Conservation (phyloP, 164 flowering plant genomes). For the Vitis amurensis region DNA sequence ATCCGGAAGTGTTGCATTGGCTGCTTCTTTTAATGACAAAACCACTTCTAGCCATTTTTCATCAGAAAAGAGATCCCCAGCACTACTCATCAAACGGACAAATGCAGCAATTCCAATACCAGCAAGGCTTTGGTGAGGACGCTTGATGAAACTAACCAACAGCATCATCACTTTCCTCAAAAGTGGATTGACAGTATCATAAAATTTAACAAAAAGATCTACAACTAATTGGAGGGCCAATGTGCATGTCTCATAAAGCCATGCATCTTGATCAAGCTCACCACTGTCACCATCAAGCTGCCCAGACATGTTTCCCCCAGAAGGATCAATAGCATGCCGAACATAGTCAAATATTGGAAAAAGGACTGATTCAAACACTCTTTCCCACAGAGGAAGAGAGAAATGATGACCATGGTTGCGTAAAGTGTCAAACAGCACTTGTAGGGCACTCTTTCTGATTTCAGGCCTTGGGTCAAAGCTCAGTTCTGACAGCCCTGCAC, state of each 20-base stretch:
- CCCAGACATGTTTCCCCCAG: slow-evolving; percentile 51
- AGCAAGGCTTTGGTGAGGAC: slow-evolving; percentile 98
- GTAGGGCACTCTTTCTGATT: slow-evolving; percentile 82
- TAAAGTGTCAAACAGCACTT: slow-evolving; percentile 88
- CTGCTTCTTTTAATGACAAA: slow-evolving; percentile 76
- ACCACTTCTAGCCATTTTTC: slow-evolving; percentile 97
- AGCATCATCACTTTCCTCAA: slow-evolving; percentile 73
- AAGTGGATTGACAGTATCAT: slow-evolving; percentile 86
- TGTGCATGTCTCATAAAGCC: slow-evolving; percentile 99
- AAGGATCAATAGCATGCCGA: slow-evolving; percentile 92
- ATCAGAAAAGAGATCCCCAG: slow-evolving; percentile 85
- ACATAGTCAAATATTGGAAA: slow-evolving; percentile 98
- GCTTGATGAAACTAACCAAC: slow-evolving; percentile 83
- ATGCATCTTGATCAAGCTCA: slow-evolving; percentile 90
- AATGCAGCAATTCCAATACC: slow-evolving; percentile 98
- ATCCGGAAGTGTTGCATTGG: slow-evolving; percentile 84
- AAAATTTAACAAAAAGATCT: slow-evolving; percentile 94
- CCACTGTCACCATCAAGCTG: slow-evolving; percentile 48
- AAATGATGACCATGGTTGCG: slow-evolving; percentile 94
- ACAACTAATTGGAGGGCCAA: slow-evolving; percentile 93
- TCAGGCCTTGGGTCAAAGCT: slow-evolving; percentile 98
- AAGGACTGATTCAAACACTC: slow-evolving; percentile 91
- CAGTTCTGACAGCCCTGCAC: slow-evolving; percentile 93
- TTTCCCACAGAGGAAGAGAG: slow-evolving; percentile 91
- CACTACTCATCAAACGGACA: slow-evolving; percentile 94